These are phyloP conservation scores for Ophiocytium majus DNA, from an alignment of 352 stramenopile species.

Conservation along the genomic window DNA sequence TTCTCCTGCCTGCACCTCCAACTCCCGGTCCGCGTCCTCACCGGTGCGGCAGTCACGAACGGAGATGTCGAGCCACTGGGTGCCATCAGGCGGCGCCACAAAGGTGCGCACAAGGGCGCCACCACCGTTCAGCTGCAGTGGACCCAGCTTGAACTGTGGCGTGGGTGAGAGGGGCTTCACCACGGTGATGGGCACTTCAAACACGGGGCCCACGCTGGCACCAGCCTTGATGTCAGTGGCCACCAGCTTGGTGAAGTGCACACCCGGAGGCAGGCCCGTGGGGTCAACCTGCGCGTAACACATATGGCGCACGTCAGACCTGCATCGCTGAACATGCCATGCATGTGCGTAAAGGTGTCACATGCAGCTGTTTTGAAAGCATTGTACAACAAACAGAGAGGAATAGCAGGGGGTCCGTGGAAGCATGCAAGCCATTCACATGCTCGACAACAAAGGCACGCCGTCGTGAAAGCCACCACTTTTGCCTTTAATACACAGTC, in stretches of 20 bases:
- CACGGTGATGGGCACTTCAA: slow-evolving; percentile 82
- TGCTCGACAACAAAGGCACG: slow-evolving; percentile 74
- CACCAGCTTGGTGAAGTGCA: slow-evolving; percentile 78
- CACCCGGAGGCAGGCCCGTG: slow-evolving; percentile 68
- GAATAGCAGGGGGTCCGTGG: no score
- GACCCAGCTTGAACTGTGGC: slow-evolving; percentile 26
- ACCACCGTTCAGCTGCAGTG: background rate
- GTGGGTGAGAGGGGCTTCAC: slow-evolving; percentile 69
- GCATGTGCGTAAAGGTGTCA: no score
- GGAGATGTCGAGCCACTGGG: slow-evolving; percentile 78
- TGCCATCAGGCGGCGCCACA: slow-evolving; percentile 68
- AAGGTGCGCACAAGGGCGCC: slow-evolving; percentile 66
- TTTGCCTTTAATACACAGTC: no score
- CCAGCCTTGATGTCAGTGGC: slow-evolving; percentile 48
- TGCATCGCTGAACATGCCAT: no score
- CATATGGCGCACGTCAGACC: no score
- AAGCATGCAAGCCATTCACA: no score
- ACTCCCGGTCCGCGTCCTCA: slow-evolving; percentile 6
- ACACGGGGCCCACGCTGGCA: slow-evolving; percentile 71
- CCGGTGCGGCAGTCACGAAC: slow-evolving; percentile 59
- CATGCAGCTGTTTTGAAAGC: no score
- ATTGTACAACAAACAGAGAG: no score
- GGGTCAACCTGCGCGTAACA: slow-evolving; percentile 76
- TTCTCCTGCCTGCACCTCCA: slow-evolving; percentile 24
- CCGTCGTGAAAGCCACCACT: slow-evolving; percentile 74